Percentiles rank a stretch among this genome's conserved stretches.
Evolutionary conservation across 306 rosid species (phyloP).

Genomic region (Crataegus laevigata): DNA sequence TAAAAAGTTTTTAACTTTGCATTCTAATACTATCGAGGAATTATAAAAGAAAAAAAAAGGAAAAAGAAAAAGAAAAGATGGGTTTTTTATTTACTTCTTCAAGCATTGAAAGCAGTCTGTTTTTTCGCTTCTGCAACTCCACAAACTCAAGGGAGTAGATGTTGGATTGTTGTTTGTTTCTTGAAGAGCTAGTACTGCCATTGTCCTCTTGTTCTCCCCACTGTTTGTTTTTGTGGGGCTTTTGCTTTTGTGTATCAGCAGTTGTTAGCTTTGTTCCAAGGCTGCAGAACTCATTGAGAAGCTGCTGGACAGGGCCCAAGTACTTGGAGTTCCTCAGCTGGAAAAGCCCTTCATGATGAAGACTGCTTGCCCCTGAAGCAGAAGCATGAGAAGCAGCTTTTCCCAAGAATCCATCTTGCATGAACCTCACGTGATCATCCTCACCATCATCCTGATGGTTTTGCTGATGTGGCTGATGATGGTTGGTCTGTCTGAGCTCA

Average conservation of each 20-base stretch:
- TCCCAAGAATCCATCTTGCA: conserved; percentile 1
- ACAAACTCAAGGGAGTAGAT: conserved; percentile 64
- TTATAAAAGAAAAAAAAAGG: no score
- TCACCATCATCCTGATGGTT: conserved; percentile 4
- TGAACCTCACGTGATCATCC: not conserved
- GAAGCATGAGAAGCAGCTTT: conserved; percentile 1
- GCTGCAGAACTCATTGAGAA: conserved; percentile 79
- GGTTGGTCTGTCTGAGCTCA: conserved; percentile 50
- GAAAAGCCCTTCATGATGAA: conserved; percentile 29
- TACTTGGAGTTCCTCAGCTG: conserved; percentile 56
- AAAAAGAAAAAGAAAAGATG: not conserved
- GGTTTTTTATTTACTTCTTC: conserved; percentile 60
- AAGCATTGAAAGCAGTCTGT: conserved; percentile 79
- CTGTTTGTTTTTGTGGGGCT: conserved; percentile 36
- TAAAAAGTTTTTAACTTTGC: not conserved
- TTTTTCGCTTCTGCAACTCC: conserved; percentile 85
- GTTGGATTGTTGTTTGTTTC: conserved; percentile 25
- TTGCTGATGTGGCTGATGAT: conserved; percentile 7
- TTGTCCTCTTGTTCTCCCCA: conserved; percentile 43
- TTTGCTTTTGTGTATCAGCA: conserved; percentile 27
- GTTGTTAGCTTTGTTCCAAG: conserved; percentile 42
- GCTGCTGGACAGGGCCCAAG: conserved; percentile 61
- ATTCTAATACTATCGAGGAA: not conserved
- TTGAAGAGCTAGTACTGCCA: conserved; percentile 31
- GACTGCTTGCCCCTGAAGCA: not conserved